Evolutionary conservation across 352 stramenopile species (phyloP).

Genomic region (Pythium brachiatum): DNA sequence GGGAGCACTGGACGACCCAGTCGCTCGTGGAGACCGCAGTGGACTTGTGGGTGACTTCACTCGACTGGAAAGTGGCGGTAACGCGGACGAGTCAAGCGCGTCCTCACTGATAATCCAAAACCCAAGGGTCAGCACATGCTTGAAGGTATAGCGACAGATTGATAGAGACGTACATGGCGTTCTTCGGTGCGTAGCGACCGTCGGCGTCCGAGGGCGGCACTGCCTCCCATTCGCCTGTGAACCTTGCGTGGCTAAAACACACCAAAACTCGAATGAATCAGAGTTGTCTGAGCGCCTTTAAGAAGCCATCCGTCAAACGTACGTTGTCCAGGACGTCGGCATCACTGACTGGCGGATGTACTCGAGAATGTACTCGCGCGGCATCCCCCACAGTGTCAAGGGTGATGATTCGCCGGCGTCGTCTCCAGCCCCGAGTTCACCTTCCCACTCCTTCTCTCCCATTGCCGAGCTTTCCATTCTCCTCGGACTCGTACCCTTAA

Average conservation of each 20-base stretch:
- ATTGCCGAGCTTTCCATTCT: not conserved
- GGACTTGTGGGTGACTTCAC: constrained; percentile 10
- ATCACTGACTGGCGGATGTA: constrained; percentile 79
- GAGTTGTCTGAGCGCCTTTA: not conserved
- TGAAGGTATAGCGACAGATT: not conserved
- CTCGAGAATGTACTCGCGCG: constrained; percentile 68
- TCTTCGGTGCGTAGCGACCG: constrained; percentile 17
- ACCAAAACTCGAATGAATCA: constrained; percentile 5
- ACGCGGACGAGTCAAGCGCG: not conserved
- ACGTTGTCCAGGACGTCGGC: constrained; percentile 62
- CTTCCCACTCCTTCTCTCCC: constrained; percentile 10
- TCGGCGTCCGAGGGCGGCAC: constrained; percentile 21
- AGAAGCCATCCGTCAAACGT: not conserved
- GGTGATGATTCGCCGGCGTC: constrained; percentile 26
- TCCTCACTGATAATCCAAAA: constrained; percentile 10
- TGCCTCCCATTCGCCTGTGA: constrained; percentile 45
- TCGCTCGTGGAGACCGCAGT: not conserved
- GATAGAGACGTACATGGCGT: constrained; percentile 1
- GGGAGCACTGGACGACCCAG: not conserved
- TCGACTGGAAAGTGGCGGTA: constrained; percentile 14
- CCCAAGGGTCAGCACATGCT: not conserved
- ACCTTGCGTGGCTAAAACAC: constrained; percentile 28
- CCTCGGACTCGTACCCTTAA: constrained; percentile 30
- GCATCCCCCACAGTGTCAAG: constrained; percentile 58
- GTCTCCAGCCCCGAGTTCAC: not conserved